phyloP scores from a whole-genome alignment of 768 basidiomycete species.

The Paxillus involutus region DNA sequence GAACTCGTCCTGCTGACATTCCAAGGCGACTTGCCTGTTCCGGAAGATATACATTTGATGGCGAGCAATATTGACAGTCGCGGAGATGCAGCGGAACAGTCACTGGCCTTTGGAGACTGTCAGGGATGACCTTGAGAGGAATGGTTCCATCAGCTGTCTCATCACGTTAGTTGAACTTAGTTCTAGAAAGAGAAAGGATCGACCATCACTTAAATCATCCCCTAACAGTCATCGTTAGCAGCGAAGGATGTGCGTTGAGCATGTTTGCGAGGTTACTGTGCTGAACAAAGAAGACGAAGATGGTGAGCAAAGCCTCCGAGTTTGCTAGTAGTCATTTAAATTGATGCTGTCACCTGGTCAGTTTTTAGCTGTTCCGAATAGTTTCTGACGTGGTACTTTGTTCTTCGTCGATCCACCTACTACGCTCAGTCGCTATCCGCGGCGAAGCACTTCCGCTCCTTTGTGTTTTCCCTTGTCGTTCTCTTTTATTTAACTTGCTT shows the following conservation, averaged over 20 bases:
- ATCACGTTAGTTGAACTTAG: neutral
- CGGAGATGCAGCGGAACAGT: too few species aligned
- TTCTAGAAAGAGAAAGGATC: too few species aligned
- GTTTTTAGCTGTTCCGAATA: neutral
- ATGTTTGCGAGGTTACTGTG: neutral
- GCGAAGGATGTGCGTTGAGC: neutral
- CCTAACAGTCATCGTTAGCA: neutral
- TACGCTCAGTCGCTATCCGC: neutral
- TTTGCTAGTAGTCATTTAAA: too few species aligned
- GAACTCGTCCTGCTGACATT: too few species aligned
- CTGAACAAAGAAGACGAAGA: neutral
- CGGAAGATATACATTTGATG: too few species aligned
- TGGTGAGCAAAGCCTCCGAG: neutral
- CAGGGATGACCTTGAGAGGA: neutral
- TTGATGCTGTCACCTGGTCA: too few species aligned
- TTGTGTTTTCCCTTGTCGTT: neutral
- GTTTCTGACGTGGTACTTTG: neutral
- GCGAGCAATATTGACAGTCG: too few species aligned
- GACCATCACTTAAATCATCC: neutral
- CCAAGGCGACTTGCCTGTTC: too few species aligned
- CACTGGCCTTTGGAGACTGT: too few species aligned
- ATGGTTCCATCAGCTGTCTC: too few species aligned
- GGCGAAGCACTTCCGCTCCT: neutral
- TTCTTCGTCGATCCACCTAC: neutral
- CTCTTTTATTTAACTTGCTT: neutral